Conservation (phyloP, 129 eudicot genomes). For the Rutidosis leptorrhynchoides region DNA sequence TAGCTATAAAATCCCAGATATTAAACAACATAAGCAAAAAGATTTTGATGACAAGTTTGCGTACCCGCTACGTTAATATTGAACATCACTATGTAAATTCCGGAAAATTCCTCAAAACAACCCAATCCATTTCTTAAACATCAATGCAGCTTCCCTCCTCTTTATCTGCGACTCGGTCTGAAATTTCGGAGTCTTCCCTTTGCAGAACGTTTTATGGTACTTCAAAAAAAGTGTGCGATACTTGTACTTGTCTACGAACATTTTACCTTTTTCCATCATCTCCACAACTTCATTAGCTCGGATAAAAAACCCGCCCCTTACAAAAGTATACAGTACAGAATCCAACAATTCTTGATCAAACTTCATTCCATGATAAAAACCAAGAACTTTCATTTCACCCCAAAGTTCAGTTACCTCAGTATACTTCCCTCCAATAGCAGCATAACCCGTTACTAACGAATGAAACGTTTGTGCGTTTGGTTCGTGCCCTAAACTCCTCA, state of each 20-base stretch:
- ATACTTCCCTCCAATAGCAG: constrained; percentile 86
- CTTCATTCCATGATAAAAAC: constrained; percentile 64
- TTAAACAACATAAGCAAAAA: too few relatives aligned
- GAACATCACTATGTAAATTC: background rate
- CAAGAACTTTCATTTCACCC: constrained; percentile 94
- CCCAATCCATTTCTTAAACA: constrained; percentile 88
- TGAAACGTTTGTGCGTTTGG: constrained; percentile 98
- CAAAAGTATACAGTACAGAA: constrained; percentile 86
- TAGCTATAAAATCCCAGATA: background rate
- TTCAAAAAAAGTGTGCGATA: constrained; percentile 72
- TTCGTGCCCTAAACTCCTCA: constrained; percentile 73
- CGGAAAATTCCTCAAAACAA: constrained; percentile 35
- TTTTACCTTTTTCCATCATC: constrained; percentile 78
- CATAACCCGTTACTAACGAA: constrained; percentile 88
- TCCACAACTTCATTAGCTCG: constrained; percentile 90
- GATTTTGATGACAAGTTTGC: too few relatives aligned
- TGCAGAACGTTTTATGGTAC: constrained; percentile 77
- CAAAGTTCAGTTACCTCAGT: constrained; percentile 86
- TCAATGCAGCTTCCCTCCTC: constrained; percentile 87
- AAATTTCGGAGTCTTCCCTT: constrained; percentile 79
- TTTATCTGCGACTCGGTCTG: constrained; percentile 76
- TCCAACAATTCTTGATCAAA: constrained; percentile 88
- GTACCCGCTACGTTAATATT: too few relatives aligned
- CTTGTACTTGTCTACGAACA: constrained; percentile 91
- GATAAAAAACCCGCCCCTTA: constrained; percentile 83